phyloP scores from a whole-genome alignment of 139 green algal species.

The Nannochloris sp. region DNA sequence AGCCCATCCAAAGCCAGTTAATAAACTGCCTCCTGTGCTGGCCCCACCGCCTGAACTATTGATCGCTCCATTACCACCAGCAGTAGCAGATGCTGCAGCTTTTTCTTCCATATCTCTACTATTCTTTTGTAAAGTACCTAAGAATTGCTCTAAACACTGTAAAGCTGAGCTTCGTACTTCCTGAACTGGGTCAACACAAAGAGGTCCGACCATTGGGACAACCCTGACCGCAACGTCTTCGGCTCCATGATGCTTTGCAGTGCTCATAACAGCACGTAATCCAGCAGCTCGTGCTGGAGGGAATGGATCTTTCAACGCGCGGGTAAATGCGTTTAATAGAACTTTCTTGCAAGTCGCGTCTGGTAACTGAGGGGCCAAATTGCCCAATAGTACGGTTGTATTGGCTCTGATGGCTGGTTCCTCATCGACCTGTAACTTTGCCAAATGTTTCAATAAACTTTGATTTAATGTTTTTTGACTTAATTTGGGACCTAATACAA shows the following conservation, averaged over 20 bases:
- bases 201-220: conserved; percentile 67
- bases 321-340: conserved; percentile 92
- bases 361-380: conserved; percentile 76
- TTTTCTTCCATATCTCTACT: conserved; percentile 4
- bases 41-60: conserved; percentile 7
- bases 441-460: conserved; percentile 89
- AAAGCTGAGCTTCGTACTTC: conserved; percentile 54
- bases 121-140: conserved; percentile 21
- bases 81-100: neutral
- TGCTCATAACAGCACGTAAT: conserved; percentile 69
- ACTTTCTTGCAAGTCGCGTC: conserved; percentile 74
- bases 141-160: conserved; percentile 33
- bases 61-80: neutral
- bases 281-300: conserved; percentile 66
- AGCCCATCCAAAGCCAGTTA: conserved; percentile 25
- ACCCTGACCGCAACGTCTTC: conserved; percentile 73
- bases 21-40: conserved; percentile 23
- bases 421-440: conserved; percentile 92
- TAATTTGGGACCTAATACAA: conserved; percentile 85
- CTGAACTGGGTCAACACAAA: conserved; percentile 66
- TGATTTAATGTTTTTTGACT: conserved; percentile 75
- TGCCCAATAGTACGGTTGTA: conserved; percentile 96
- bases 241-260: conserved; percentile 50
- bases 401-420: conserved; percentile 95
- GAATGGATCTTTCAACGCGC: conserved; percentile 84